A percentile compares a stretch with the other conserved stretches of the same genome.
Evolutionary conservation across 129 eudicot species (phyloP).

Genomic region (Flaveria brownii): DNA sequence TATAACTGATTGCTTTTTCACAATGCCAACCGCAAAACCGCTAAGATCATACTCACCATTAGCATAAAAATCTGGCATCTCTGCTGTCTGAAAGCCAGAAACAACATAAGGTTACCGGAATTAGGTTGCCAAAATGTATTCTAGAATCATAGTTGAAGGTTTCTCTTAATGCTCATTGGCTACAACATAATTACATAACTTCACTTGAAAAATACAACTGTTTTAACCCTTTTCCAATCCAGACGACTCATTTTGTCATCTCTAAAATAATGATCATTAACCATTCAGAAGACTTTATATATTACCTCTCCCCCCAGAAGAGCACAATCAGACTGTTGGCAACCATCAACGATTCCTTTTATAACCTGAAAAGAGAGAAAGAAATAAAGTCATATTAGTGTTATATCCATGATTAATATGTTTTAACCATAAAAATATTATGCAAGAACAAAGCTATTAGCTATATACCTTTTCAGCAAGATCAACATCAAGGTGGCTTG

Average conservation of each 20-base stretch:
- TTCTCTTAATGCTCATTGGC: neutral
- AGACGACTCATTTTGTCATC: neutral
- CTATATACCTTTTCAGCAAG: conserved; percentile 81
- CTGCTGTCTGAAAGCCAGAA: conserved; percentile 70
- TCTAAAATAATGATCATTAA: neutral
- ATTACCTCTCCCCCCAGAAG: conserved; percentile 88
- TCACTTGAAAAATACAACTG: neutral
- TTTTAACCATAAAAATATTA: neutral
- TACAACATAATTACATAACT: neutral
- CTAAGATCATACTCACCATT: conserved; percentile 87
- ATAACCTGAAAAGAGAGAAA: conserved; percentile 55
- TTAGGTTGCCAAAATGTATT: neutral
- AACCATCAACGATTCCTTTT: conserved; percentile 83
- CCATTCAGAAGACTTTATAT: neutral
- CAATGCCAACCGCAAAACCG: conserved; percentile 88
- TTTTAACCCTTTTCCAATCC: conserved; percentile 9
- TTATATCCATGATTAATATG: neutral
- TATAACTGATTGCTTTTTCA: conserved; percentile 71
- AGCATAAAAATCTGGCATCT: conserved; percentile 91
- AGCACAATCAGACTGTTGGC: conserved; percentile 77
- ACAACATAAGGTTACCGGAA: conserved; percentile 13
- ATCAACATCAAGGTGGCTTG: conserved; percentile 90
- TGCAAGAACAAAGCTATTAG: neutral
- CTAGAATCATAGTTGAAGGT: neutral
- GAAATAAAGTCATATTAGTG: neutral